These are phyloP conservation scores for Hirsutella rhossiliensis DNA, from an alignment of 2,329 filamentous ascomycete genomes.

Conservation along the genomic window DNA sequence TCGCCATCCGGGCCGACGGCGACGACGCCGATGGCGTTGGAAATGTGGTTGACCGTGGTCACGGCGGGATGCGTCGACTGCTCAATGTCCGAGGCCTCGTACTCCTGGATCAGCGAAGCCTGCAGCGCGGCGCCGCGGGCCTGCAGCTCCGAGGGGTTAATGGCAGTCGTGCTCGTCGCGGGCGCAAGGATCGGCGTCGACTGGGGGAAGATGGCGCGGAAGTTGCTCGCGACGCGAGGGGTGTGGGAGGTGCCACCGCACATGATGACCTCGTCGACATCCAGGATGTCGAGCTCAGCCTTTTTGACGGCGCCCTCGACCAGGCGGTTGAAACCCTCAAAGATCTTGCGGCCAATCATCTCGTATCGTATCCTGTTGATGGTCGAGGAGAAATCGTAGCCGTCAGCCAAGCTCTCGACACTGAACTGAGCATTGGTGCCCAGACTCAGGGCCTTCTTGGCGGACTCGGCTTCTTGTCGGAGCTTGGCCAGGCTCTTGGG, in stretches of 20 bases:
- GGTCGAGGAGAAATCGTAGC: conserved; percentile 81
- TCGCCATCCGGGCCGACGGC: conserved; percentile 45
- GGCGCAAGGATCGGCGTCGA: conserved; percentile 71
- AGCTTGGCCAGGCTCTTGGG: conserved; percentile 79
- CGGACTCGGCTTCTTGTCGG: conserved; percentile 77
- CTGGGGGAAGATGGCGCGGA: conserved; percentile 69
- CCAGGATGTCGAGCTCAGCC: conserved; percentile 80
- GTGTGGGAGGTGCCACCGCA: conserved; percentile 88
- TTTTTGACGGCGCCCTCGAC: conserved; percentile 82
- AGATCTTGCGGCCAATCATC: conserved; percentile 73
- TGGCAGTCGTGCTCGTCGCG: conserved; percentile 60
- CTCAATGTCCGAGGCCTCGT: conserved; percentile 85
- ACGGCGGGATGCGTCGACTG: conserved; percentile 94
- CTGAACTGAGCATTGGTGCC: conserved; percentile 83
- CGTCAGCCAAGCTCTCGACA: conserved; percentile 80
- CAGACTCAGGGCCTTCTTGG: conserved; percentile 85
- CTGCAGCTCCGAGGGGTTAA: conserved; percentile 88
- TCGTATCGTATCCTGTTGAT: conserved; percentile 93
- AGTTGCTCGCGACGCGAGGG: conserved; percentile 77
- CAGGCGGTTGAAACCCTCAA: conserved; percentile 76
- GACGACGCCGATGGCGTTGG: conserved; percentile 79
- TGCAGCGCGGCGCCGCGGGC: conserved; percentile 90
- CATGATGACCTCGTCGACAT: conserved; percentile 90
- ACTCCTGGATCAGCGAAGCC: conserved; percentile 87
- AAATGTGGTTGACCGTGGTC: conserved; percentile 83